Evolutionary conservation across 1,139 yeast species (phyloP).

Genomic region (Sugiyamaella grinbergsii): DNA sequence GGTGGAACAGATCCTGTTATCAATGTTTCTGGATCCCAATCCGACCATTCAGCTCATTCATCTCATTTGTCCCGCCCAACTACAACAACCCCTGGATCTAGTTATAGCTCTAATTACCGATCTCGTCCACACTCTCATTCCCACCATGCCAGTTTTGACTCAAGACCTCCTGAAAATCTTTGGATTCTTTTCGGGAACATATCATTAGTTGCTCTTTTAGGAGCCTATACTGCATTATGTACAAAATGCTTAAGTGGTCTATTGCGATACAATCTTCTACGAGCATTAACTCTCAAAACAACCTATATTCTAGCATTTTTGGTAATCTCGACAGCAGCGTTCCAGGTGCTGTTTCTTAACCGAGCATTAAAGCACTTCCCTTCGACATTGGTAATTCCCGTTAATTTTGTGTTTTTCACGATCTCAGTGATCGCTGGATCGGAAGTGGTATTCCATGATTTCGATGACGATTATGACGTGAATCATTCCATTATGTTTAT

Average conservation of each 20-base stretch:
- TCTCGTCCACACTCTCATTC: background rate
- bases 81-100: background rate
- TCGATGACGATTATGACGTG: conserved; percentile 38
- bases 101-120: background rate
- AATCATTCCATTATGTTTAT: conserved; percentile 36
- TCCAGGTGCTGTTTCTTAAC: conserved; percentile 46
- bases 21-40: too few relatives aligned
- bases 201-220: conserved; percentile 47
- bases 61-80: too few relatives aligned
- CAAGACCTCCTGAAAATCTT: background rate
- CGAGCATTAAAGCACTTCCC: conserved; percentile 45
- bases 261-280: conserved; percentile 39
- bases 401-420: conserved; percentile 51
- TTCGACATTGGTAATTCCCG: conserved; percentile 50
- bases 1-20: too few relatives aligned
- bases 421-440: conserved; percentile 48
- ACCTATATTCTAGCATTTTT: conserved; percentile 41
- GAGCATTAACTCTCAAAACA: conserved; percentile 37
- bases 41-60: too few relatives aligned
- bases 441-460: conserved; percentile 46
- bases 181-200: conserved; percentile 32
- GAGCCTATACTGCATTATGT: conserved; percentile 49
- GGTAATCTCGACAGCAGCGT: conserved; percentile 43
- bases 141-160: background rate
- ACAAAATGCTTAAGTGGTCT: conserved; percentile 46